Conservation (phyloP, 257 asterid genomes). For the Agastache rugosa region DNA sequence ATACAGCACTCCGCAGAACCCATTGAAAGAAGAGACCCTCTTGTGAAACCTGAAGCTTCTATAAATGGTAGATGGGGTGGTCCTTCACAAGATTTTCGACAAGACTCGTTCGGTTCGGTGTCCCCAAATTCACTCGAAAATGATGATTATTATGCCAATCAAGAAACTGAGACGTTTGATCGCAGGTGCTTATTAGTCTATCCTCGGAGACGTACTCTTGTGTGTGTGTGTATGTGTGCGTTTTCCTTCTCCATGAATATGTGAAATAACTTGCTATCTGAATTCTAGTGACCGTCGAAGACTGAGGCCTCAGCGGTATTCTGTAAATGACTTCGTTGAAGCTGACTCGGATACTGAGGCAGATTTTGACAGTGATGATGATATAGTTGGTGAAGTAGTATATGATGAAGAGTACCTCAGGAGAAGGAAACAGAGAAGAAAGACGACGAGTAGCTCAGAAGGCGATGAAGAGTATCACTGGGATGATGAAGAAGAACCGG, state of each 20-base stretch:
- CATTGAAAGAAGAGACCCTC: slow-evolving; percentile 58
- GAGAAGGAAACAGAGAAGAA: slow-evolving; percentile 64
- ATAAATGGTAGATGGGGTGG: slow-evolving; percentile 70
- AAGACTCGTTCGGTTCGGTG: slow-evolving; percentile 44
- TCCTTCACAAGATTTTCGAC: slow-evolving; percentile 62
- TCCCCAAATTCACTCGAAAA: slow-evolving; percentile 69
- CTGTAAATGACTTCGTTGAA: slow-evolving; percentile 71
- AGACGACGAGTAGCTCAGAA: slow-evolving; percentile 86
- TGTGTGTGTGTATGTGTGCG: neutral
- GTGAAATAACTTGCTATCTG: slow-evolving; percentile 22
- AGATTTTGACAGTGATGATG: slow-evolving; percentile 87
- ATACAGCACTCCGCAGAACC: slow-evolving; percentile 66
- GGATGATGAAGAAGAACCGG: slow-evolving; percentile 79
- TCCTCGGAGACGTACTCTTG: neutral
- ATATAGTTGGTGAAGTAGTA: slow-evolving; percentile 91
- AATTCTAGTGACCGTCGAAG: slow-evolving; percentile 69
- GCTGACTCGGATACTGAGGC: slow-evolving; percentile 77
- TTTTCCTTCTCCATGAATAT: slow-evolving; percentile 2
- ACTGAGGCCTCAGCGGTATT: slow-evolving; percentile 87
- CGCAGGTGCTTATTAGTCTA: slow-evolving; percentile 59
- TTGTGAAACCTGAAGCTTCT: slow-evolving; percentile 55
- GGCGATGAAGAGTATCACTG: slow-evolving; percentile 84
- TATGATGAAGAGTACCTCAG: slow-evolving; percentile 87
- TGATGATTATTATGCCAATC: slow-evolving; percentile 62
- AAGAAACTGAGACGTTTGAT: slow-evolving; percentile 58